Evolutionary conservation across 768 basidiomycete species (phyloP).

Genomic region (Lactarius deliciosus): DNA sequence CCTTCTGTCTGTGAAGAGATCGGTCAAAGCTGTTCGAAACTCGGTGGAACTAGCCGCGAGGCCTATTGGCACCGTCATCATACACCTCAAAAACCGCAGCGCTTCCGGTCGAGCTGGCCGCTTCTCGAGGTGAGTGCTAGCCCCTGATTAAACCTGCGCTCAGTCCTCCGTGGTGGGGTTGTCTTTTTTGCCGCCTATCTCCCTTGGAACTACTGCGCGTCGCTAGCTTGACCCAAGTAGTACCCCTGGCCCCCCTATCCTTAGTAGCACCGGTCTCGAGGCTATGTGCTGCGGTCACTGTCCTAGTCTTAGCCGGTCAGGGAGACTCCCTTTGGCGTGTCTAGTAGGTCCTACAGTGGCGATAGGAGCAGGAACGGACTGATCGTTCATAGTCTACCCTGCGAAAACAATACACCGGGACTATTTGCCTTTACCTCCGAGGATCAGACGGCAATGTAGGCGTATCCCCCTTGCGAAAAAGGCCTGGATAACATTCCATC

Average conservation of each 20-base stretch:
- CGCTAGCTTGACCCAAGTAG: not conserved
- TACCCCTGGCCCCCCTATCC: not conserved
- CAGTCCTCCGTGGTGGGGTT: not conserved
- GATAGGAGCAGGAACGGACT: not conserved
- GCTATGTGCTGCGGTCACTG: not conserved
- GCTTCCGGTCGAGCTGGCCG: not conserved
- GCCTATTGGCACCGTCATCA: not conserved
- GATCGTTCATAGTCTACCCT: not conserved
- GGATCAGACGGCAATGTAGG: not conserved
- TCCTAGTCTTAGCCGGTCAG: not conserved
- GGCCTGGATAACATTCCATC: not conserved
- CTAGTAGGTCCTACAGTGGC: not conserved
- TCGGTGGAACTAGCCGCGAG: not conserved
- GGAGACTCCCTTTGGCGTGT: no score
- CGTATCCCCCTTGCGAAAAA: not conserved
- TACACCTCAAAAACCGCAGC: not conserved
- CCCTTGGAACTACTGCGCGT: not conserved
- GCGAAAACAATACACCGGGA: not conserved
- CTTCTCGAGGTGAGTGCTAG: not conserved
- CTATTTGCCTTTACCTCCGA: not conserved
- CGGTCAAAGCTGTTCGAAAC: not conserved
- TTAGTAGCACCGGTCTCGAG: not conserved
- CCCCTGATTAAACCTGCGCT: not conserved
- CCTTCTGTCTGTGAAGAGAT: not conserved
- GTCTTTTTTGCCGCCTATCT: not conserved